Conservation (phyloP, 169 alveolate genomes). For the Plasmodium vivax region DNA sequence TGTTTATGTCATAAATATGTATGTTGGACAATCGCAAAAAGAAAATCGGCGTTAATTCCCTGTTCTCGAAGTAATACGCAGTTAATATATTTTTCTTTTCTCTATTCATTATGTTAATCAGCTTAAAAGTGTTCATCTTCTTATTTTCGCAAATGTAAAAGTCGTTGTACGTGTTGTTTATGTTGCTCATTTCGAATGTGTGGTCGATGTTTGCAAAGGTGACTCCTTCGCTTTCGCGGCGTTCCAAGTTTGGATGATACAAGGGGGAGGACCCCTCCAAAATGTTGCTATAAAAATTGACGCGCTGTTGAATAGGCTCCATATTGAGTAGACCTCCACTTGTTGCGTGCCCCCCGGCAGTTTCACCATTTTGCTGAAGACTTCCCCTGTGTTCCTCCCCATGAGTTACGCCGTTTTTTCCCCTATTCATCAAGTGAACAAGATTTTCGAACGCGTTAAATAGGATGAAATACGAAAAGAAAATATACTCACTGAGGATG, state of each 20-base stretch:
- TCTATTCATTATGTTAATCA: constrained; percentile 57
- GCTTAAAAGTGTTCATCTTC: constrained; percentile 46
- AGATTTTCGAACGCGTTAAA: constrained; percentile 64
- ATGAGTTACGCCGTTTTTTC: background rate
- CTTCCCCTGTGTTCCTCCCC: background rate
- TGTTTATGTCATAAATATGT: constrained; percentile 71
- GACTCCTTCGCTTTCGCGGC: background rate
- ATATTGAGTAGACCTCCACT: background rate
- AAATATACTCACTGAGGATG: constrained; percentile 35
- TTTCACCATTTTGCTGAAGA: background rate
- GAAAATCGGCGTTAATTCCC: constrained; percentile 50
- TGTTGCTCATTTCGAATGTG: constrained; percentile 59
- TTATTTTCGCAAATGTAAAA: constrained; percentile 74
- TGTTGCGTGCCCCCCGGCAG: background rate
- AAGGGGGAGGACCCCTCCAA: background rate
- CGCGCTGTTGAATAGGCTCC: background rate
- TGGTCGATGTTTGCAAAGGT: constrained; percentile 28
- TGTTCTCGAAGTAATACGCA: constrained; percentile 47
- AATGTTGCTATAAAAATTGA: background rate
- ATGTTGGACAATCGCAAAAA: constrained; percentile 58
- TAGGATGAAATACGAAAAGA: constrained; percentile 63
- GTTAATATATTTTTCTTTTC: constrained; percentile 41
- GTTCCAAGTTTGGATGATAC: background rate
- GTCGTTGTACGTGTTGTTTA: constrained; percentile 54
- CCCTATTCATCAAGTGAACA: constrained; percentile 27